Conservation (phyloP, 768 basidiomycete species). For the Tremella yokohamensis region DNA sequence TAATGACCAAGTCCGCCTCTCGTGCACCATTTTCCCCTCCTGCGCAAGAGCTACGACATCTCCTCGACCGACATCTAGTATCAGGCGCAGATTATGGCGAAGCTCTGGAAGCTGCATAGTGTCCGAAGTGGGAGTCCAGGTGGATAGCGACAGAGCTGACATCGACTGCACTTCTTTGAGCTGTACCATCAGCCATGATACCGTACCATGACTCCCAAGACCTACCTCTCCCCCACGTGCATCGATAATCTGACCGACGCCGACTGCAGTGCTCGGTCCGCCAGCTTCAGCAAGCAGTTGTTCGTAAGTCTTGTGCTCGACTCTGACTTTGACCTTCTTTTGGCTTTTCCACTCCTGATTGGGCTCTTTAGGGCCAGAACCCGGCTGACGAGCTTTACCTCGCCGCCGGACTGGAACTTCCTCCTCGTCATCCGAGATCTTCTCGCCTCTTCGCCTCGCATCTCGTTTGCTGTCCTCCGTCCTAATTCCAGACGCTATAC, state of each 20-base stretch:
- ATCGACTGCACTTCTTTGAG: slow-evolving; percentile 83
- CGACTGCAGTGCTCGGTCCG: slow-evolving; percentile 52
- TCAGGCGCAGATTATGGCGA: slow-evolving; percentile 88
- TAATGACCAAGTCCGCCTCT: slow-evolving; percentile 68
- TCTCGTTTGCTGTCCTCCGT: slow-evolving; percentile 51
- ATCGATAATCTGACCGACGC: slow-evolving; percentile 86
- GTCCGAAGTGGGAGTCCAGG: slow-evolving; percentile 83
- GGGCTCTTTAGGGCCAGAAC: slow-evolving; percentile 1
- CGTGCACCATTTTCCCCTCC: slow-evolving; percentile 79
- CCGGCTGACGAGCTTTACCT: slow-evolving; percentile 13
- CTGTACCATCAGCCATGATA: slow-evolving; percentile 51
- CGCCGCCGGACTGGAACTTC: slow-evolving; percentile 25
- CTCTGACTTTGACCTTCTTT: slow-evolving; percentile 75
- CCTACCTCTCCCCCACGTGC: slow-evolving; percentile 83
- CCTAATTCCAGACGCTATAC: slow-evolving; percentile 46
- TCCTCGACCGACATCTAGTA: slow-evolving; percentile 73
- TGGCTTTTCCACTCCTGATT: slow-evolving; percentile 72
- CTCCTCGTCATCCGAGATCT: slow-evolving; percentile 46
- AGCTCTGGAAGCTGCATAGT: slow-evolving; percentile 88
- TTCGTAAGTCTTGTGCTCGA: slow-evolving; percentile 96
- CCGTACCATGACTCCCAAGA: background rate
- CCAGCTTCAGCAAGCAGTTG: slow-evolving; percentile 87
- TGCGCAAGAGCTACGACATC: slow-evolving; percentile 84
- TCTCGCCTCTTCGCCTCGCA: slow-evolving; percentile 44
- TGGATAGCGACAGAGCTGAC: slow-evolving; percentile 66